A percentile compares a stretch with the other conserved stretches of the same genome.
phyloP scores from a whole-genome alignment of 257 asterid genomes.

The Solanum chilense region DNA sequence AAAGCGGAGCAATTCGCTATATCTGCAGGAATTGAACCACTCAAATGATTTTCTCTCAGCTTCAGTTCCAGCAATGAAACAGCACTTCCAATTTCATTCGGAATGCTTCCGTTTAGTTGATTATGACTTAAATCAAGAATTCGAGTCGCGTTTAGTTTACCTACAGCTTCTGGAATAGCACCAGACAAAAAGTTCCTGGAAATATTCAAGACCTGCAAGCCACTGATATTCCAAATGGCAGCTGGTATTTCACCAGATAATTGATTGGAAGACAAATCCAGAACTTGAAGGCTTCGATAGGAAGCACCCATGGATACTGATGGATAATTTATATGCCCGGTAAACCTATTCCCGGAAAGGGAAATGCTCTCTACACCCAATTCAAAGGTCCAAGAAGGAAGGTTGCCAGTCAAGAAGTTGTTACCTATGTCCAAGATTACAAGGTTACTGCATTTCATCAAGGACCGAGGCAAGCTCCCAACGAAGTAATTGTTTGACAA shows the following conservation, averaged over 20 bases:
- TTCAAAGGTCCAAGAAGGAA: constrained; percentile 62
- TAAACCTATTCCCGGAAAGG: constrained; percentile 44
- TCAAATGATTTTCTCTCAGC: constrained; percentile 41
- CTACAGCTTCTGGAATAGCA: constrained; percentile 40
- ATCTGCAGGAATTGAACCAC: constrained; percentile 37
- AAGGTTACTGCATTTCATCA: constrained; percentile 41
- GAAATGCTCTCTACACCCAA: constrained; percentile 34
- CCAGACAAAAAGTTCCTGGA: constrained; percentile 55
- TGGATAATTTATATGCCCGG: constrained; percentile 31
- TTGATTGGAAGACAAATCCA: constrained; percentile 66
- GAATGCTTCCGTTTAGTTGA: constrained; percentile 52
- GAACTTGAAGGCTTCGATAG: constrained; percentile 33
- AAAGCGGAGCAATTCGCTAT: constrained; percentile 55
- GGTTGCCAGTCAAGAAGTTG: constrained; percentile 44
- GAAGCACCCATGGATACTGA: constrained; percentile 13
- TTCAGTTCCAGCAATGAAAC: constrained; percentile 46
- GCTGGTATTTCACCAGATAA: constrained; percentile 52
- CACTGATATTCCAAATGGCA: constrained; percentile 42
- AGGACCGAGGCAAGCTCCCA: constrained; percentile 62
- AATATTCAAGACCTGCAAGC: constrained; percentile 45
- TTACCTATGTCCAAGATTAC: constrained; percentile 36
- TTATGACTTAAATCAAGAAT: constrained; percentile 67
- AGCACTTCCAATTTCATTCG: constrained; percentile 39
- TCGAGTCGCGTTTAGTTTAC: constrained; percentile 26
- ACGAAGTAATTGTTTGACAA: constrained; percentile 39